Percentiles rank a stretch among this genome's conserved stretches.
Evolutionary conservation across 306 rosid species (phyloP).

Genomic region (Hippophae tibetana): DNA sequence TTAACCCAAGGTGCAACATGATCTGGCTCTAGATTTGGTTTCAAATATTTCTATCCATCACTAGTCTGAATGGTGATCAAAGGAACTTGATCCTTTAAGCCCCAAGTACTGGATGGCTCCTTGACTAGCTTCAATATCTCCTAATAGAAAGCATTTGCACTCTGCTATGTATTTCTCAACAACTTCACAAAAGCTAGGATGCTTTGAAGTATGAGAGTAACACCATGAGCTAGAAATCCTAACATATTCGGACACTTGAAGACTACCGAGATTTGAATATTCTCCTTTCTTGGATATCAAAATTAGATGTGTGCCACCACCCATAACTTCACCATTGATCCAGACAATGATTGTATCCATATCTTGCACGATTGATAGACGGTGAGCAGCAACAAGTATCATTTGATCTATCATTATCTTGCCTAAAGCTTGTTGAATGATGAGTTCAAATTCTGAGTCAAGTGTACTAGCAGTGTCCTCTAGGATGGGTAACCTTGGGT

Average conservation of each 20-base stretch:
- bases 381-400: conserved; percentile 58
- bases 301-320: conserved; percentile 57
- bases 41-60: conserved; percentile 37
- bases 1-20: conserved; percentile 65
- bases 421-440: conserved; percentile 62
- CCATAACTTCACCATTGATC: conserved; percentile 61
- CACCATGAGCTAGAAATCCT: conserved; percentile 29
- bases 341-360: conserved; percentile 60
- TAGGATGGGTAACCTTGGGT: no score
- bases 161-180: conserved; percentile 58
- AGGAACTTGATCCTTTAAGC: no score
- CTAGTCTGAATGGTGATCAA: no score
- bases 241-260: conserved; percentile 21
- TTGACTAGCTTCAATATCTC: no score
- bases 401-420: conserved; percentile 57
- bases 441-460: conserved; percentile 64
- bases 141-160: conserved; percentile 38
- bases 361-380: conserved; percentile 53
- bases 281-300: conserved; percentile 50
- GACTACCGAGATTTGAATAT: conserved; percentile 23
- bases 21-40: conserved; percentile 53
- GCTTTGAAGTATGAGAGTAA: conserved; percentile 36
- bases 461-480: conserved; percentile 82
- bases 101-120: no score
- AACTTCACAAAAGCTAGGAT: conserved; percentile 51